Evolutionary conservation across 345 rosid species (phyloP).

Genomic region (Salix udensis): DNA sequence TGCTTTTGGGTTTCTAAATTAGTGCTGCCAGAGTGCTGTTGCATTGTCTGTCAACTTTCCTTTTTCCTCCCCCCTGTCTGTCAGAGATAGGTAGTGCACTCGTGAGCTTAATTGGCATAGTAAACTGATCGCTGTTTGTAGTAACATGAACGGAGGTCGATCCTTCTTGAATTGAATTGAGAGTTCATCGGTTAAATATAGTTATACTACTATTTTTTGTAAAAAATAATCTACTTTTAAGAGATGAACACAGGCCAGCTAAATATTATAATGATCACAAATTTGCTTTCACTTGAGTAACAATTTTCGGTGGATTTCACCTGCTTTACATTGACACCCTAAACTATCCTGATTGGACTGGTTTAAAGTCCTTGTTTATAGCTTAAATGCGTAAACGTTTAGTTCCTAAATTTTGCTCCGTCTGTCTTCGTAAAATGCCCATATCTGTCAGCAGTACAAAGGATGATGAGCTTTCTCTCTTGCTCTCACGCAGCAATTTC

Average conservation of each 20-base stretch:
- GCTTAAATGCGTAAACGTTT: no score
- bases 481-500: no score
- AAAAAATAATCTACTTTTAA: no score
- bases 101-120: neutral
- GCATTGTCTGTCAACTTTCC: neutral
- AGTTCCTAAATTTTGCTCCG: no score
- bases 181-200: no score
- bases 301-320: neutral
- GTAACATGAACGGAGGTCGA: neutral
- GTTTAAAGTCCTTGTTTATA: neutral
- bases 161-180: neutral
- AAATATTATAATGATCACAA: neutral
- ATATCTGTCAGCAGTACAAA: no score
- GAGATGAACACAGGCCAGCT: no score
- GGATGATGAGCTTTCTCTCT: no score
- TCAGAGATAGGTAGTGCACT: neutral
- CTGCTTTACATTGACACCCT: neutral
- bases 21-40: neutral
- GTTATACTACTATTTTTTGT: no score
- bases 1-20: neutral
- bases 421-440: no score
- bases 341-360: neutral
- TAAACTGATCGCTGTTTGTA: neutral
- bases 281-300: neutral
- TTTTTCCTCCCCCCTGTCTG: neutral